Evolutionary conservation across 2,329 filamentous ascomycete genomes (phyloP).

Genomic region (Chaetothyriales sp.): DNA sequence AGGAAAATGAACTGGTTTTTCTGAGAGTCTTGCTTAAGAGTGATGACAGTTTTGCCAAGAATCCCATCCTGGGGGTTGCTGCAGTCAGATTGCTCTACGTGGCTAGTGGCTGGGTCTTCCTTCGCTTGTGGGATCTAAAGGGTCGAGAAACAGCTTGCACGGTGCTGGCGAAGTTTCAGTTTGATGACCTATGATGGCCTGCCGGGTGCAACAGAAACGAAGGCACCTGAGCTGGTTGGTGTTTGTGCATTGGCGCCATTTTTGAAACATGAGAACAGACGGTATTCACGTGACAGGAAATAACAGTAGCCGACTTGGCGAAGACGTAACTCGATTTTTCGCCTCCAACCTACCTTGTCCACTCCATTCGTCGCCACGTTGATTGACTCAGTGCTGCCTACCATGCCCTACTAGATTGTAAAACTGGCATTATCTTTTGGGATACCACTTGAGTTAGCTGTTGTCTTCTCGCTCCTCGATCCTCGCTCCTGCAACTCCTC

Average conservation of each 20-base stretch:
- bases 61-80: constrained; percentile 13
- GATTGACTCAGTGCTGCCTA: not conserved
- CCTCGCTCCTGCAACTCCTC: not conserved
- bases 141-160: constrained; percentile 10
- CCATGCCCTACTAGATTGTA: not conserved
- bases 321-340: not conserved
- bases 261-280: not conserved
- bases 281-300: not conserved
- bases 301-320: not conserved
- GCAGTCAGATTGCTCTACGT: constrained; percentile 15
- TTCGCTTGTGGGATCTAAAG: constrained; percentile 12
- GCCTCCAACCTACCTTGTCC: not conserved
- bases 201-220: not conserved
- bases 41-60: constrained; percentile 14
- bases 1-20: constrained; percentile 15
- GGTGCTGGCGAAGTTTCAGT: constrained; percentile 13
- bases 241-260: not conserved
- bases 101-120: constrained; percentile 12
- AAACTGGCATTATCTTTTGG: not conserved
- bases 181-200: constrained; percentile 4
- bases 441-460: not conserved
- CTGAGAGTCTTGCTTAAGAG: constrained; percentile 16
- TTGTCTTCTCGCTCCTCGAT: not conserved
- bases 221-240: not conserved
- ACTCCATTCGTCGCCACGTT: not conserved